Evolutionary conservation across 2,329 filamentous ascomycete genomes (phyloP), one percentile per base, ranked within the genome.

Genomic region (Neofusicoccum cordaticola): DNA sequence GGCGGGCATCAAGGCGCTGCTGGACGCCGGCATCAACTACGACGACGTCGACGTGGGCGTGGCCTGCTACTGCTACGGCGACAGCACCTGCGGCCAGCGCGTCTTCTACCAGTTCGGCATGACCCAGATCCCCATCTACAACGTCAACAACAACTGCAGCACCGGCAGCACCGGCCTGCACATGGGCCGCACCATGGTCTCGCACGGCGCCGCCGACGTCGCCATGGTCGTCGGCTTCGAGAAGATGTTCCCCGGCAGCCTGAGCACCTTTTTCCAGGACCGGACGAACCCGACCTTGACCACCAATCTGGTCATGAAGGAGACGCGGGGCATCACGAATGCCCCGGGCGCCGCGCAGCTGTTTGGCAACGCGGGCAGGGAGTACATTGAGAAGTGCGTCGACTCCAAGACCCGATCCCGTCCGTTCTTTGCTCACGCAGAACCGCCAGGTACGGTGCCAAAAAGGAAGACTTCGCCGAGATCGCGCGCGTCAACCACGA

Each of bases 81-180:
- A 98, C 82, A 93, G 88, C 68, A 97, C 94, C 64, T 95, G 91
- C 79, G 94, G 94, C 53, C 94, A 98, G 83, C 90, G 94, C 69
- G 93, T 98, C 74, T 97, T 98, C 81, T 98, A 98, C 81, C 94
- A 98, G 81, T 97, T 98, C 78, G 95, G 94, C 82, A 93, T 98
- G 89, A 97, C 93, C 48, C 85, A 90, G 74, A 97, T 98, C 71
- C 94, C 94, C 73, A 92, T 98, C 76, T 93, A 96, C 84, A 98
- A 98, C 74, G 92, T 97, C 74, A 98, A 97, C 86, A 98, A 98
- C 85, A 97, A 97, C 83, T 98, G 94, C 84, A 92, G 91, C 3
- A 98, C 94, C 0, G 95, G 94, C n/a, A 93, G 90, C 4, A 97
- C 94, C 0, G 95, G 94, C 8, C 82, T 98, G 65, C 88, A 89